Evolutionary conservation across 1,284 basidiomycete genomes (phyloP).

Genomic region (Somion occarium): DNA sequence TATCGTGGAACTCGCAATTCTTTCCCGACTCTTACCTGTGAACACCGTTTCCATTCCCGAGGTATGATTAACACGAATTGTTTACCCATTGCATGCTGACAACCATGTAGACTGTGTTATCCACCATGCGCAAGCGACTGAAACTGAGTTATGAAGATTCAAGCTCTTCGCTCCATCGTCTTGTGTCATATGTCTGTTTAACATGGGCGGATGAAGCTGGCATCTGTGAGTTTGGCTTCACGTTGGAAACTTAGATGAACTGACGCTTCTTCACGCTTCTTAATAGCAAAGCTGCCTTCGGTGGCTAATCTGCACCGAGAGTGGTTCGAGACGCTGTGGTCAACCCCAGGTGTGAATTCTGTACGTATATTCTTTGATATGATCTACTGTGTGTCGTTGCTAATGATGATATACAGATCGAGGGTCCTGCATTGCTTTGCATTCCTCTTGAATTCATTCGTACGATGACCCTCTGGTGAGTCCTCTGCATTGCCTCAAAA

Average conservation of each 20-base stretch:
- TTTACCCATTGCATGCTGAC: too few relatives aligned
- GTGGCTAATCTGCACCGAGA: conserved; percentile 32
- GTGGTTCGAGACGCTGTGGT: conserved; percentile 53
- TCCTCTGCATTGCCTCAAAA: neutral
- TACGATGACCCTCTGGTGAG: conserved; percentile 24
- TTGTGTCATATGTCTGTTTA: conserved; percentile 51
- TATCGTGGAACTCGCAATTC: too few relatives aligned
- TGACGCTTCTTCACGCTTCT: too few relatives aligned
- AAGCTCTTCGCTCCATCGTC: conserved; percentile 36
- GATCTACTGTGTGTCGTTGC: neutral
- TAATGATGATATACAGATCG: conserved; percentile 9
- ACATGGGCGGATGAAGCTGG: conserved; percentile 36
- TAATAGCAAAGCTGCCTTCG: conserved; percentile 18
- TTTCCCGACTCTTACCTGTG: too few relatives aligned
- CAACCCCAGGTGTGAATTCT: conserved; percentile 12
- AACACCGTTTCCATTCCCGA: too few relatives aligned
- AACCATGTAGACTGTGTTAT: too few relatives aligned
- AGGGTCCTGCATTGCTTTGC: conserved; percentile 24
- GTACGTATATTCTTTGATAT: conserved; percentile 3
- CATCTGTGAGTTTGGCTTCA: too few relatives aligned
- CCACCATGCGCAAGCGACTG: too few relatives aligned
- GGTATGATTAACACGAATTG: too few relatives aligned
- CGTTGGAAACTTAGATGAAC: too few relatives aligned
- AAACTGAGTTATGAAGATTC: too few relatives aligned
- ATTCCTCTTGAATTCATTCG: conserved; percentile 23